phyloP scores from a whole-genome alignment of 2,329 filamentous ascomycete species.

The Trichoderma citrinoviride region DNA sequence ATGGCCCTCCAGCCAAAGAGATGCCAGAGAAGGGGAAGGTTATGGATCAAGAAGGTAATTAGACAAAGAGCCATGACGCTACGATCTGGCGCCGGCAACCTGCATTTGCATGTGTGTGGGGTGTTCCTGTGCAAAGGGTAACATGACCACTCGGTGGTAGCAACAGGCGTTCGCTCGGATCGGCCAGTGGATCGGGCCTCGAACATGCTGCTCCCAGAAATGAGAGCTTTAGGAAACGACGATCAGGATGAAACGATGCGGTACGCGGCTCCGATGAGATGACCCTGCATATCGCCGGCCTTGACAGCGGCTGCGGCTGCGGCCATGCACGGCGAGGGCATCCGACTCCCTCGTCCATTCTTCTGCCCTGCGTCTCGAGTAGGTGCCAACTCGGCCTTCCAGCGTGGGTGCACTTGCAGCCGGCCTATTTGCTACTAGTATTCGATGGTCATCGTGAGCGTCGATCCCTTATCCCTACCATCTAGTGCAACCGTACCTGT shows the following conservation, averaged over 20 bases:
- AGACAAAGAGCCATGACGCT: slow-evolving; percentile 21
- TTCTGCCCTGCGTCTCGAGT: background rate
- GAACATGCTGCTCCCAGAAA: background rate
- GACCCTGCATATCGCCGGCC: slow-evolving; percentile 12
- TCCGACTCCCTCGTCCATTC: background rate
- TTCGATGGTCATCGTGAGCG: background rate
- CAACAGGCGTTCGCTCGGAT: slow-evolving; percentile 9
- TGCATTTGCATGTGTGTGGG: slow-evolving; percentile 1
- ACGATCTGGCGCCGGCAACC: background rate
- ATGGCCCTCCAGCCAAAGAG: background rate
- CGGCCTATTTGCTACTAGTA: background rate
- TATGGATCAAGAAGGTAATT: slow-evolving; percentile 3
- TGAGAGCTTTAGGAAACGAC: background rate
- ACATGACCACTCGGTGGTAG: slow-evolving; percentile 6
- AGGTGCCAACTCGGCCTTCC: background rate
- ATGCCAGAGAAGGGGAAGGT: background rate
- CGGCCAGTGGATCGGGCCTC: background rate
- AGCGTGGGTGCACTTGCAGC: slow-evolving; percentile 5
- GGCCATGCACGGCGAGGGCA: background rate
- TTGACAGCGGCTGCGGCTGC: background rate
- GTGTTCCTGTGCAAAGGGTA: background rate
- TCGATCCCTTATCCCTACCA: background rate
- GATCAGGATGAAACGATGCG: slow-evolving; percentile 17
- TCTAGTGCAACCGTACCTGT: background rate
- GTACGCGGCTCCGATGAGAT: slow-evolving; percentile 4